phyloP scores from a whole-genome alignment of 805 yeast species.

The Pichia occidentalis region DNA sequence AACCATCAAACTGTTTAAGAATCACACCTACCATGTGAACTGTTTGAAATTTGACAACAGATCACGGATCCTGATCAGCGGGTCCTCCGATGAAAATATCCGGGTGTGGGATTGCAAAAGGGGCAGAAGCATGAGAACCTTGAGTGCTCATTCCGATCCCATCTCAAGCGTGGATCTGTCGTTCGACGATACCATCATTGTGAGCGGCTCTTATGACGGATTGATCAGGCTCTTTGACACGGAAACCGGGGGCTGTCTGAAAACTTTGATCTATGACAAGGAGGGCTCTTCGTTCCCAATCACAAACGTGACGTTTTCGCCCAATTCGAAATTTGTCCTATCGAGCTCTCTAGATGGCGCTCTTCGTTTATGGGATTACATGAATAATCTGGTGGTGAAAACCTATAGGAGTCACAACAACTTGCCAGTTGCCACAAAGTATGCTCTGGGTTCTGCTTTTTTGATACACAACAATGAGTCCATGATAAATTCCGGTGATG shows the following conservation, averaged over 20 bases:
- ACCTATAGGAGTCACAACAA: constrained; percentile 35
- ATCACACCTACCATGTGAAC: constrained; percentile 83
- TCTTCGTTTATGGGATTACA: constrained; percentile 79
- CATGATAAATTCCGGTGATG: constrained; percentile 56
- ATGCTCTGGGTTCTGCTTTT: constrained; percentile 47
- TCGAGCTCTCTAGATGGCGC: constrained; percentile 78
- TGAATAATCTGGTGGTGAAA: constrained; percentile 72
- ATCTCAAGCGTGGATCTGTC: constrained; percentile 69
- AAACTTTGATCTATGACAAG: constrained; percentile 78
- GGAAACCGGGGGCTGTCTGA: constrained; percentile 83
- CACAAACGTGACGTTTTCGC: constrained; percentile 62
- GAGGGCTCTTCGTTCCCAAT: constrained; percentile 73
- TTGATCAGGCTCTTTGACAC: constrained; percentile 82
- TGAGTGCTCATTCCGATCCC: constrained; percentile 92
- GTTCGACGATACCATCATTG: constrained; percentile 74
- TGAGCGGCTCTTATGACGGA: constrained; percentile 88
- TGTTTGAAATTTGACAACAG: constrained; percentile 61
- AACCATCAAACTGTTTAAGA: constrained; percentile 46
- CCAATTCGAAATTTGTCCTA: constrained; percentile 72
- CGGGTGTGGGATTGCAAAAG: constrained; percentile 79
- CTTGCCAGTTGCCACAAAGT: constrained; percentile 42
- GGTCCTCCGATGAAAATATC: constrained; percentile 86
- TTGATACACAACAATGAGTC: constrained; percentile 33
- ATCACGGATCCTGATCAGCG: constrained; percentile 75
- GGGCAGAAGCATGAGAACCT: constrained; percentile 65